Base-by-base conservation (phyloP, 192 early-diverging fungal species). In the Coemansia sp. region DNA sequence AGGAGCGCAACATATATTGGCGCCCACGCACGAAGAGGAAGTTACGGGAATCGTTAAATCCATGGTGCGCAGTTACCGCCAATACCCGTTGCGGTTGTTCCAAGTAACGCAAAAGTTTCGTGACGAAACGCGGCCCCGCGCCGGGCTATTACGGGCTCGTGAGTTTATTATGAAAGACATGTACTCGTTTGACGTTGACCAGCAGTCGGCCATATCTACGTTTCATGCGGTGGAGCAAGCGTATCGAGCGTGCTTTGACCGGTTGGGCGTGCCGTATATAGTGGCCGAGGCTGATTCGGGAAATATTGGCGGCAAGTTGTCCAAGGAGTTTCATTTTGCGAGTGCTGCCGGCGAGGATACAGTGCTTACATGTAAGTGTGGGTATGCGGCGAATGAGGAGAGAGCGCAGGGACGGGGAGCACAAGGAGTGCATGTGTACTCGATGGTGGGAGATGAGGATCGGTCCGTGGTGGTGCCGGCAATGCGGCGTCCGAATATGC, bases 131-230 rank as follows among this genome's bases (percentile, higher is more conserved):
- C 82, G 94, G 24, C 92, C 92, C 18, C 83, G 94, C 20, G 86
- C 85, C 6, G 95, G 95, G 9, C 70, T 97, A 19, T 81, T 97
- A 49, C 81, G 95, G 12, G 93, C 85, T 2, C 87, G 91, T 29
- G 95, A 97, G 70, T 97, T 97, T 71, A 69, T 94, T n/a, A 97
- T 97, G 95, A 97, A 95, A 73, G 95, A 97, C 75, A 70, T 97
- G 66, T 95, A 97, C 71, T 85, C 90, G 8, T 97, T 97, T 73
- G 93, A 97, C 69, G 83, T 74, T 3, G 83, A 84, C 1, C 71
- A 83, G 59, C 71, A 88, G 14, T 81, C 82, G 37, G 92, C 95
- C 0, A 71, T 87, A 26, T 75, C 70, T n/a, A 89, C 95, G 0
- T 97, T 95, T 68, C 75, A 89, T 18, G 73, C 85, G 18, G 82